Conservation (phyloP, 2,329 filamentous ascomycete genomes). For the Dactylellina leptospora region DNA sequence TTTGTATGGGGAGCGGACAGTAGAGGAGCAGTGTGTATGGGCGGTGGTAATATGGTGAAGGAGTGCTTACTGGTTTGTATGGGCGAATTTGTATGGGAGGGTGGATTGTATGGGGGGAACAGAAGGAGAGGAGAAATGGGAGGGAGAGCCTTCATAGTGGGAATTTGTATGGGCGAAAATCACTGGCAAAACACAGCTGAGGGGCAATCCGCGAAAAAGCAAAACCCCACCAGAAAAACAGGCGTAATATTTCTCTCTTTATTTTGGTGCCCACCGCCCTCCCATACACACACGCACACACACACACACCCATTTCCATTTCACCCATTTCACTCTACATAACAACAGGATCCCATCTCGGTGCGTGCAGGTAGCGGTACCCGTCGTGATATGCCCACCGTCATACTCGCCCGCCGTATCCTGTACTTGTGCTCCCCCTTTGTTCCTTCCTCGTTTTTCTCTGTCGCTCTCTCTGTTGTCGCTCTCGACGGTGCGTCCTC, state of each 20-base stretch:
- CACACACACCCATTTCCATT: neutral
- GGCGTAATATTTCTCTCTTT: neutral
- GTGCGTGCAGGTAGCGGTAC: too few relatives aligned
- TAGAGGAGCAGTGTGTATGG: neutral
- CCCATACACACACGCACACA: neutral
- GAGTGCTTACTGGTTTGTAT: slow-evolving; percentile 51
- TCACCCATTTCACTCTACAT: too few relatives aligned
- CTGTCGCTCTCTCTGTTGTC: too few relatives aligned
- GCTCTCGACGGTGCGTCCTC: too few relatives aligned
- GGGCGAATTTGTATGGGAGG: slow-evolving; percentile 51
- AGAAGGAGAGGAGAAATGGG: slow-evolving; percentile 39
- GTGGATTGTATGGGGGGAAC: slow-evolving; percentile 44
- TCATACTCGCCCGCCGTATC: too few relatives aligned
- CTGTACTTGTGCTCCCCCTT: too few relatives aligned
- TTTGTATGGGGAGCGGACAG: too few relatives aligned
- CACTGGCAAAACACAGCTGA: slow-evolving; percentile 21
- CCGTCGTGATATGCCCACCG: too few relatives aligned
- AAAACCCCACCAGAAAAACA: slow-evolving; percentile 22
- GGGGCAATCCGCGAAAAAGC: slow-evolving; percentile 51
- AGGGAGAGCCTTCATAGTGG: slow-evolving; percentile 33
- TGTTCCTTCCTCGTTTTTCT: too few relatives aligned
- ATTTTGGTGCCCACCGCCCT: neutral
- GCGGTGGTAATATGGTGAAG: neutral
- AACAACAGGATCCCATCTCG: too few relatives aligned
- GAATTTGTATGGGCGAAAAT: slow-evolving; percentile 47